Base-by-base conservation (phyloP, 345 rosid genomes). In the Combretum micranthum region DNA sequence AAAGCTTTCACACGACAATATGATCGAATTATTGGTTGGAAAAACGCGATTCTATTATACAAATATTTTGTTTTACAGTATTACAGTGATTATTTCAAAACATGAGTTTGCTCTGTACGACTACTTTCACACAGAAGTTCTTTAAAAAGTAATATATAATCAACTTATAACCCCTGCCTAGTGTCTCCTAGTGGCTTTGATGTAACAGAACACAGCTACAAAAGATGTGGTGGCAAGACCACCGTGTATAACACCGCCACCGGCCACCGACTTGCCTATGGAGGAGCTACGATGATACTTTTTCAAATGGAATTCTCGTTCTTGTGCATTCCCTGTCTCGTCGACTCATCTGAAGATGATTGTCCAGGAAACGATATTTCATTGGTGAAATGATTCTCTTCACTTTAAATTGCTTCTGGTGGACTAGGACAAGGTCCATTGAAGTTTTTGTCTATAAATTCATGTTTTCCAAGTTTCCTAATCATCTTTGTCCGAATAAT, bases 241-340 rank as follows among this genome's bases (percentile, higher is more conserved):
- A 0, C 89, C 96, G 0, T 85, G 80, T 18, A 90, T 83, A 25
- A 87, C 84, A 16, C 94, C 96, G 3, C 94, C 94, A 0, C 91
- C 97, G 12, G 86, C 97, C 6, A 85, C 74, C 2, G 94, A 90
- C 56, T 68, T 81, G 45, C 87, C 91, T 54, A 22, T 56, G 12
- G 81, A 66, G 19, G n/a, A n/a, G n/a, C 64, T 79, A 15, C 74
- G 84, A 64, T 69, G 79, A 67, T 75, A 74, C 65, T 61, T 67
- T 21, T 37, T 45, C 42, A 64, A 47, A 23, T 54, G 66, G 48
- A 57, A 44, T 18, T 54, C 66, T 44, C 65, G 59, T 17, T 55
- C 66, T 15, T 61, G 47, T 12, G 70, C 56, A 19, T 61, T 55
- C 15, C 44, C 65, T 16, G 46, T 60, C 71, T 50, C 77, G 16